Percentiles rank a stretch among this genome's conserved stretches.
phyloP scores from a whole-genome alignment of 2,329 filamentous ascomycete genomes.

The Basipetospora chlamydospora region DNA sequence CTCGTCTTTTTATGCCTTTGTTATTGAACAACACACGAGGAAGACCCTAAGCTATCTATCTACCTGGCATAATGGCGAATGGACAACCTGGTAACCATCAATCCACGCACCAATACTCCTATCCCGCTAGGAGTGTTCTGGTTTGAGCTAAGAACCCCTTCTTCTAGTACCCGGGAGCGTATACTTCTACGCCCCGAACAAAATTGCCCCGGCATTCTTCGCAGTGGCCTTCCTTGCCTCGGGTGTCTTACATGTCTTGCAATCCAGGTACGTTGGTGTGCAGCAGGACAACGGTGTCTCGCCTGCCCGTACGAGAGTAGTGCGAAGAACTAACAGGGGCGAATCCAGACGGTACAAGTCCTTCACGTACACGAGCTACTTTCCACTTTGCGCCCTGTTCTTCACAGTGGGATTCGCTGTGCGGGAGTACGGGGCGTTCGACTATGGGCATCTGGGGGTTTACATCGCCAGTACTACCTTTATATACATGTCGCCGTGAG shows the following conservation, averaged over 20 bases:
- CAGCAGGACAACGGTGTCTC: not conserved
- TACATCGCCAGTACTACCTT: slow-evolving; percentile 25
- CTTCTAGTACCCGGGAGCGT: slow-evolving; percentile 22
- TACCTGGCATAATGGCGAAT: no score
- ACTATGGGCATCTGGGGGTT: slow-evolving; percentile 15
- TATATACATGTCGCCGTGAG: slow-evolving; percentile 23
- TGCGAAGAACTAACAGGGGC: not conserved
- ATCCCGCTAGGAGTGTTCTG: not conserved
- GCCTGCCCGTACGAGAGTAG: not conserved
- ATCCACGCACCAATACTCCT: not conserved
- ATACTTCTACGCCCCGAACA: slow-evolving; percentile 32
- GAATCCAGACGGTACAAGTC: slow-evolving; percentile 30
- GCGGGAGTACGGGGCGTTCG: no score
- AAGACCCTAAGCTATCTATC: no score
- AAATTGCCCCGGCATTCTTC: slow-evolving; percentile 32
- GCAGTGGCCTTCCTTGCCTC: slow-evolving; percentile 24
- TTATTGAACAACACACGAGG: not conserved
- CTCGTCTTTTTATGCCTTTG: no score
- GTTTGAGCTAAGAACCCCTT: not conserved
- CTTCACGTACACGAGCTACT: slow-evolving; percentile 34
- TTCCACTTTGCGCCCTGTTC: slow-evolving; percentile 32
- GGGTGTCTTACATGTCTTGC: slow-evolving; percentile 24
- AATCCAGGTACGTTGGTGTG: slow-evolving; percentile 27
- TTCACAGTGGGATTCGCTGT: no score
- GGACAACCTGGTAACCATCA: not conserved